Conservation (phyloP, 148 eudicot genomes). For the Cornus kousa region DNA sequence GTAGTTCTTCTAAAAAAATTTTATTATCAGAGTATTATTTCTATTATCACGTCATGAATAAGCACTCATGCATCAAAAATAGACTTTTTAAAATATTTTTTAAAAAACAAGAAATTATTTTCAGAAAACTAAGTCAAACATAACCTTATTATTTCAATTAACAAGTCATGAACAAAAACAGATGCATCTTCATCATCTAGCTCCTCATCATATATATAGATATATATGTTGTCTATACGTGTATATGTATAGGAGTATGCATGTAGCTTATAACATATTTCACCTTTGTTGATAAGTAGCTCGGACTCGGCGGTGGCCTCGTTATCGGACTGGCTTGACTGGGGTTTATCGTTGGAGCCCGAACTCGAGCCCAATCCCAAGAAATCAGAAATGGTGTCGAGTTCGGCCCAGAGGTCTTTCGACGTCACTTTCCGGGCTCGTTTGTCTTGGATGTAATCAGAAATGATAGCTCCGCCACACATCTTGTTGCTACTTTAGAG, state of each 20-base stretch:
- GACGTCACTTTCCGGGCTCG: slow-evolving; percentile 21
- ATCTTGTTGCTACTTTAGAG: slow-evolving; percentile 13
- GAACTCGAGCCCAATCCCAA: slow-evolving; percentile 14
- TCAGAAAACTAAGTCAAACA: too few species aligned
- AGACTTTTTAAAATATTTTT: too few species aligned
- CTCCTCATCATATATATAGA: too few species aligned
- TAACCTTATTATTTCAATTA: too few species aligned
- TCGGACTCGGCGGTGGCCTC: slow-evolving; percentile 13
- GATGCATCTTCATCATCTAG: too few species aligned
- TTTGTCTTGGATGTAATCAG: slow-evolving; percentile 21
- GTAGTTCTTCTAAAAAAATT: too few species aligned
- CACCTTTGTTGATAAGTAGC: slow-evolving; percentile 16
- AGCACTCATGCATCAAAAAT: too few species aligned
- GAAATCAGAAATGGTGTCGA: slow-evolving; percentile 24
- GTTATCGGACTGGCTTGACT: neutral
- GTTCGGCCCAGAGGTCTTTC: slow-evolving; percentile 30
- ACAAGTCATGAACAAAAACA: neutral
- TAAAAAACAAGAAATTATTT: too few species aligned
- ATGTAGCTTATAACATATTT: too few species aligned
- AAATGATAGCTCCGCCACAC: slow-evolving; percentile 57
- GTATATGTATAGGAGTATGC: too few species aligned
- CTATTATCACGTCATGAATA: too few species aligned
- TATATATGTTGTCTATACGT: neutral
- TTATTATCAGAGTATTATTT: too few species aligned
- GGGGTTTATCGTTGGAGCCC: neutral